Evolutionary conservation across 2,329 filamentous ascomycete species (phyloP).

Genomic region (Tolypocladium pustulatum): DNA sequence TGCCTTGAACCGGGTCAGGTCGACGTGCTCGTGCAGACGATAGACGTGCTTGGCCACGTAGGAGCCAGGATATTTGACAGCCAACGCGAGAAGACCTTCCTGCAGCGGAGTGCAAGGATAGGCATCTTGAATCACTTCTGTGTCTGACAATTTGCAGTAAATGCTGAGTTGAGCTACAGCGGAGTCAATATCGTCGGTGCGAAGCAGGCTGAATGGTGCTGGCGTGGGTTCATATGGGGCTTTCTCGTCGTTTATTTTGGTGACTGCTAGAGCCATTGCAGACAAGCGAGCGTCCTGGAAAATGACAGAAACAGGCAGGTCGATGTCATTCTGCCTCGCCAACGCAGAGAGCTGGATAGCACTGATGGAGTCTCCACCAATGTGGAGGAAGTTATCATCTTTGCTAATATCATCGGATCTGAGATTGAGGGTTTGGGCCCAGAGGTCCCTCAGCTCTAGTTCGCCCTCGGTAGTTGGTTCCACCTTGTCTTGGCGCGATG

Average conservation of each 20-base stretch:
- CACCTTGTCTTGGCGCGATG: neutral
- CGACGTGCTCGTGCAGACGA: constrained; percentile 8
- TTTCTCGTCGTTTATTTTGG: constrained; percentile 5
- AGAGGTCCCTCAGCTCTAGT: constrained; percentile 1
- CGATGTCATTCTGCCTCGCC: neutral
- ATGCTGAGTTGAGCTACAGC: neutral
- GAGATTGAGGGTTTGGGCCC: constrained; percentile 3
- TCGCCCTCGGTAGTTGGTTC: constrained; percentile 1
- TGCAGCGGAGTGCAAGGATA: constrained; percentile 28
- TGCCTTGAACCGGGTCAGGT: constrained; percentile 13
- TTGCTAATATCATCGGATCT: constrained; percentile 15
- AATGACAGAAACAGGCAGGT: constrained; percentile 10
- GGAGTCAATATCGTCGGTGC: neutral
- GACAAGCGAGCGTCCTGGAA: constrained; percentile 3
- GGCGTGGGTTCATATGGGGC: neutral
- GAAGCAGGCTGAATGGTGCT: neutral
- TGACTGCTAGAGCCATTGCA: neutral
- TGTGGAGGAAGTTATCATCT: constrained; percentile 13
- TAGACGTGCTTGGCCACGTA: constrained; percentile 22
- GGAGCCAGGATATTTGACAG: constrained; percentile 16
- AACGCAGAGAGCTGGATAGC: constrained; percentile 9
- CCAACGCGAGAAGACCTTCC: constrained; percentile 25
- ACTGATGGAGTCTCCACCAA: constrained; percentile 16
- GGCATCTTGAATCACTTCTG: constrained; percentile 15
- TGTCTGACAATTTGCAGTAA: neutral